These are phyloP conservation scores for Cardiospermum halicacabum DNA, from an alignment of 345 rosid genomes.

Conservation along the genomic window DNA sequence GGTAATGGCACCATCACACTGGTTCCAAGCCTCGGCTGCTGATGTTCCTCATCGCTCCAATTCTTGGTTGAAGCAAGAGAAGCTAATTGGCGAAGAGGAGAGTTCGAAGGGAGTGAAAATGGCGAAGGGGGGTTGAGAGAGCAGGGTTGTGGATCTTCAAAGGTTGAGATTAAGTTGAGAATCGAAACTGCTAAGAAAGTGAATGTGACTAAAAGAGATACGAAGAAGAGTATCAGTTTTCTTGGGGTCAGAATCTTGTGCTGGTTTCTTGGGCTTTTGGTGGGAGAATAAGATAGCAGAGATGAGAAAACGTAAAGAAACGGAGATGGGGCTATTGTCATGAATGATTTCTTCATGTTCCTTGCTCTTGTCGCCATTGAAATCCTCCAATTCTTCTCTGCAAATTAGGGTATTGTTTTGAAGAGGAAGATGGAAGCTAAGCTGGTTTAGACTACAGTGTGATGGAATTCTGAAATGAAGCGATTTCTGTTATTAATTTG, in stretches of 20 bases:
- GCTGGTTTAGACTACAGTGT: neutral
- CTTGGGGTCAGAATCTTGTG: constrained; percentile 23
- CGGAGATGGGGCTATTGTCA: constrained; percentile 34
- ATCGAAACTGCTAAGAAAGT: constrained; percentile 42
- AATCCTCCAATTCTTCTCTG: constrained; percentile 7
- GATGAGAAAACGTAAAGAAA: constrained; percentile 30
- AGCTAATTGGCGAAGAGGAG: constrained; percentile 26
- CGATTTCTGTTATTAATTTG: neutral
- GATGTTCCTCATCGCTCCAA: neutral
- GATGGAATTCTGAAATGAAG: no score
- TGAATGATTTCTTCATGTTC: constrained; percentile 39
- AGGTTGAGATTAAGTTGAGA: constrained; percentile 27
- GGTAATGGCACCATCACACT: constrained; percentile 45
- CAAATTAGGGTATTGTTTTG: neutral
- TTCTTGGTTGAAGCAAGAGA: constrained; percentile 27
- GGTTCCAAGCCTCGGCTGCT: constrained; percentile 16
- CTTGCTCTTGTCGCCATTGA: constrained; percentile 55
- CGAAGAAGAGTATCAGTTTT: constrained; percentile 27
- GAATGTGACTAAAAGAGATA: constrained; percentile 41
- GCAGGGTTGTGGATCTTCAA: constrained; percentile 31
- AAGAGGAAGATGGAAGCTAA: neutral
- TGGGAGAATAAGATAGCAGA: constrained; percentile 42
- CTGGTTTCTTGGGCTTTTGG: constrained; percentile 43
- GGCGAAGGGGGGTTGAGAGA: constrained; percentile 33
- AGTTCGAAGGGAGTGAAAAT: constrained; percentile 20